These are phyloP conservation scores for Akanthomyces muscarius DNA, from an alignment of 2,329 filamentous ascomycete species.

Conservation along the genomic window DNA sequence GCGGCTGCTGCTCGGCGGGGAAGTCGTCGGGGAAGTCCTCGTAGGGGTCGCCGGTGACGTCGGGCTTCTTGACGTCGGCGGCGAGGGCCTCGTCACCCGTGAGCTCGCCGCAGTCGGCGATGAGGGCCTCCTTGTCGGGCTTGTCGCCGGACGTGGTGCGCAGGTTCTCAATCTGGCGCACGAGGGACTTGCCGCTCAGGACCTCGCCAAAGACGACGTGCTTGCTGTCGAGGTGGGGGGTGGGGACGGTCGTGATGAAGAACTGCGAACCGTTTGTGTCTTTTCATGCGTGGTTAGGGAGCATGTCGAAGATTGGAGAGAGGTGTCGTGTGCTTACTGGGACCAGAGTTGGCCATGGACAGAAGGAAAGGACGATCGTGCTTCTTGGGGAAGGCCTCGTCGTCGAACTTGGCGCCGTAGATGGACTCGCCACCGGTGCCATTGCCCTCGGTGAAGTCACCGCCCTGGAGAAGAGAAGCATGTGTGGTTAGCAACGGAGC, in stretches of 20 bases:
- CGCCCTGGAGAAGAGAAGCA: slow-evolving; percentile 58
- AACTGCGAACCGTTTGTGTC: slow-evolving; percentile 97
- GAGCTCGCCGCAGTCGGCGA: slow-evolving; percentile 83
- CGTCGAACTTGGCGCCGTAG: slow-evolving; percentile 94
- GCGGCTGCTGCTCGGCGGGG: slow-evolving; percentile 48
- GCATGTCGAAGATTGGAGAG: background rate
- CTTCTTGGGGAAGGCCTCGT: slow-evolving; percentile 91
- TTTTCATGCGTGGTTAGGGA: slow-evolving; percentile 15
- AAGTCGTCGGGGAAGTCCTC: slow-evolving; percentile 95
- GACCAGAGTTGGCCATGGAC: slow-evolving; percentile 97
- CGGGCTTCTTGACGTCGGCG: slow-evolving; percentile 65
- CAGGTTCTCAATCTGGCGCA: slow-evolving; percentile 86
- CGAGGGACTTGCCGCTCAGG: slow-evolving; percentile 83
- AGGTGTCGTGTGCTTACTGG: slow-evolving; percentile 51
- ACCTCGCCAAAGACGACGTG: slow-evolving; percentile 98
- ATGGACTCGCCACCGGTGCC: slow-evolving; percentile 96
- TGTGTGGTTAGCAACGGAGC: background rate
- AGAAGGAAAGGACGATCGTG: slow-evolving; percentile 91
- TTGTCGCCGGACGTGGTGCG: slow-evolving; percentile 72
- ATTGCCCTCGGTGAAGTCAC: slow-evolving; percentile 92
- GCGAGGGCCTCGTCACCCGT: slow-evolving; percentile 63
- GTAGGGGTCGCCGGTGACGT: slow-evolving; percentile 83
- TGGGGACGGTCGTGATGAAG: slow-evolving; percentile 95
- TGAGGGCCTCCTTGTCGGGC: slow-evolving; percentile 67
- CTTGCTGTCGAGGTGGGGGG: slow-evolving; percentile 91